A percentile compares a stretch with the other conserved stretches of the same genome.
These are phyloP conservation scores for Solanum verrucosum DNA, from an alignment of 257 asterid species.

Conservation along the genomic window DNA sequence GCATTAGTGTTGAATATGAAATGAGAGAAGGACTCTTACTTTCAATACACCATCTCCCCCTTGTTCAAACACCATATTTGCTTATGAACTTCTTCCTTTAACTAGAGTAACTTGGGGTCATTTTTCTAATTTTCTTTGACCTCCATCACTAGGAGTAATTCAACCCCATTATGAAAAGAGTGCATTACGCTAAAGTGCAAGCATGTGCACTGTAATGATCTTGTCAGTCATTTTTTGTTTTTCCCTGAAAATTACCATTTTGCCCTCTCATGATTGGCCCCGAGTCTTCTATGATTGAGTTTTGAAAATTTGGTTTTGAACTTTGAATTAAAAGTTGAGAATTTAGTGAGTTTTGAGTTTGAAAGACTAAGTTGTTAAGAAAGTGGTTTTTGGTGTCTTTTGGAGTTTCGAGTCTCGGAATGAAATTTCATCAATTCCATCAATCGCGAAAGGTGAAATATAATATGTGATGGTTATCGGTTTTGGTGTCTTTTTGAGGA, in stretches of 20 bases:
- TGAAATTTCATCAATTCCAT: too few species aligned
- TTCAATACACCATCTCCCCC: background rate
- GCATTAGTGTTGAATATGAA: background rate
- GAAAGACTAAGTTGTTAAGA: too few species aligned
- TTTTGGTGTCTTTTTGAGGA: too few species aligned
- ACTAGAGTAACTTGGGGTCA: background rate
- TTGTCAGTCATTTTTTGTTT: background rate
- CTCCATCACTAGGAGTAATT: background rate
- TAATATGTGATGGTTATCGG: too few species aligned
- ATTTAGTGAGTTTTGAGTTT: too few species aligned
- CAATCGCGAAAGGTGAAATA: too few species aligned
- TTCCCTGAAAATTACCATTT: background rate
- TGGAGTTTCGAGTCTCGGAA: too few species aligned
- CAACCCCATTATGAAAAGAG: background rate
- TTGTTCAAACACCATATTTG: background rate
- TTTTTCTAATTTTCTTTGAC: background rate
- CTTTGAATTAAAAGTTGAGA: too few species aligned
- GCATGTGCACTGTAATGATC: background rate
- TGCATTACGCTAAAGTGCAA: background rate
- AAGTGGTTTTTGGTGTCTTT: too few species aligned
- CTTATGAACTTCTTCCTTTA: background rate
- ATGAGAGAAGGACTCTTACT: background rate
- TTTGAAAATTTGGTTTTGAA: too few species aligned
- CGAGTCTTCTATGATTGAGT: too few species aligned
- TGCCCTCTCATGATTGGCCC: background rate